Evolutionary conservation across 805 yeast genomes (phyloP), one percentile per base, ranked within the genome.

Genomic region (Metschnikowia peoriensis): DNA sequence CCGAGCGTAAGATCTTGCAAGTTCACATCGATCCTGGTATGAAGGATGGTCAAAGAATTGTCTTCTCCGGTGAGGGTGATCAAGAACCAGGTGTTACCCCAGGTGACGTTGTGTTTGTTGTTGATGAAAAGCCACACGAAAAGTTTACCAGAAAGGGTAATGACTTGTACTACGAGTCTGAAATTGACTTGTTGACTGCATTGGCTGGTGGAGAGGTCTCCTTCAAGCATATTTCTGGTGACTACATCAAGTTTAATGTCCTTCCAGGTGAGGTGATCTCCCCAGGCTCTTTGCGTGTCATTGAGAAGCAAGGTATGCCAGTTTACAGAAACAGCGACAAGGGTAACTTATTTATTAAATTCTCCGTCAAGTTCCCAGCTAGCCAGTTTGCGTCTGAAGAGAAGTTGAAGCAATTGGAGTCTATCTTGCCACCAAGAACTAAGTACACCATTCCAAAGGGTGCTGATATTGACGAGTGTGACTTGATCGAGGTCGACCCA

Each of bases 231-330:
- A 84, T 94, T 53, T 88, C 90, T 61, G 97, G 97, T 60, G 97
- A 91, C 64, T 90, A 84, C 81, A 76, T 93, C 66, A 89, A 91
- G 79, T 82, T 91, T 53, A 77, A 81, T 38, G 83, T 92, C 57
- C 75, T 87, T 47, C 94, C 97, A 50, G 98, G 98, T 69, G 97
- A 93, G 75, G 91, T 93, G 55, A 87, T 94, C 58, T 65, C 91
- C 34, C 97, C 98, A 47, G 96, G 89, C 58, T 69, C 77, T 41
- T 76, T 85, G 63, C 92, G 90, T 75, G 90, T 90, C 50, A 76
- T 94, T 58, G 90, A 87, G 62, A 89, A 85, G 64, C 92, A 93
- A 73, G 99, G 99, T 84, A 94, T 94, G 99, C 99, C 99, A 61
- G 77, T 93, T 60, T 86, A 80, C 74, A 85, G 94, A 74, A 86